phyloP scores from a whole-genome alignment of 129 eudicot species.

The Scalesia atractyloides region DNA sequence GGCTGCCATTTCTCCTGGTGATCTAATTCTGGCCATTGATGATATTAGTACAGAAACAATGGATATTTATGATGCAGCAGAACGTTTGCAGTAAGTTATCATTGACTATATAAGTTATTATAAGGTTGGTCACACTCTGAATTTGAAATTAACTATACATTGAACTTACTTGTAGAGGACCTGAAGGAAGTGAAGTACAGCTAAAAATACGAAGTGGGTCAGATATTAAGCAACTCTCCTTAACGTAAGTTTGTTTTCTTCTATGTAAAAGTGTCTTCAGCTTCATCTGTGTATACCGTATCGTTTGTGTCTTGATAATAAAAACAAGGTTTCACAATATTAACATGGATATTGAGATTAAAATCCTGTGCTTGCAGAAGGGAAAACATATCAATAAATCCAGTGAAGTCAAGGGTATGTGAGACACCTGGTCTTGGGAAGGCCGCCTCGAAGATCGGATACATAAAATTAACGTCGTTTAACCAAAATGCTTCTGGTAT shows the following conservation, averaged over 20 bases:
- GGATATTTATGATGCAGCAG: conserved; percentile 98
- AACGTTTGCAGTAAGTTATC: conserved; percentile 78
- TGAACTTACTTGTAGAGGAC: conserved; percentile 60
- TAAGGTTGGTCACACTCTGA: conserved; percentile 1
- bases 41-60: conserved; percentile 71
- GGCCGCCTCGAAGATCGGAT: conserved; percentile 78
- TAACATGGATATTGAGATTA: conserved; percentile 17
- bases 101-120: conserved; percentile 1
- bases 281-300: conserved; percentile 9
- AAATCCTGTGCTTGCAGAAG: conserved; percentile 53
- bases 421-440: conserved; percentile 66
- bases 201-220: conserved; percentile 60
- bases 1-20: conserved; percentile 83
- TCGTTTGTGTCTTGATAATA: too few species aligned
- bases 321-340: too few species aligned
- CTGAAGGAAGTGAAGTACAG: conserved; percentile 87
- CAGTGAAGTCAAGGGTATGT: conserved; percentile 89
- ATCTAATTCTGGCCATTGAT: conserved; percentile 72
- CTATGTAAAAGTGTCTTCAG: not conserved
- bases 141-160: conserved; percentile 23
- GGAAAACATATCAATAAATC: conserved; percentile 84
- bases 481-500: conserved; percentile 95
- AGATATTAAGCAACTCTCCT: conserved; percentile 60
- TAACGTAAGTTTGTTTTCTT: conserved; percentile 50
- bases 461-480: conserved; percentile 85